Conservation (phyloP, 345 rosid species). For the Barbarea vulgaris region DNA sequence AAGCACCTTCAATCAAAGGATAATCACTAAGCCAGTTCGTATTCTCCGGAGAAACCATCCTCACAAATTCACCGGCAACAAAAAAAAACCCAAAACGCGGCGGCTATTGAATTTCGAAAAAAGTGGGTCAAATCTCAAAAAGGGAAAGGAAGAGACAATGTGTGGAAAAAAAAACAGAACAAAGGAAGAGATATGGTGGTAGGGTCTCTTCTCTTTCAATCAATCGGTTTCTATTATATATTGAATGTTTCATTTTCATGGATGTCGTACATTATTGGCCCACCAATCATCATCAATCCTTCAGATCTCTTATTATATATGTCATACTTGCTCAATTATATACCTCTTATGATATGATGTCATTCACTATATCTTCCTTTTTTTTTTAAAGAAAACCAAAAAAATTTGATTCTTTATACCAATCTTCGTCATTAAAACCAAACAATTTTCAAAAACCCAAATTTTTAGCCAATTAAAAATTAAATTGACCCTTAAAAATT, state of each 20-base stretch:
- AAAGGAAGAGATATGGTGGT: slow-evolving; percentile 30
- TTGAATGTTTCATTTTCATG: slow-evolving; percentile 17
- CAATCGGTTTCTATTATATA: slow-evolving; percentile 29
- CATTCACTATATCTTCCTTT: background rate
- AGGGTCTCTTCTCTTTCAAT: background rate
- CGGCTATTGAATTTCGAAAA: background rate
- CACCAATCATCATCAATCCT: slow-evolving; percentile 32
- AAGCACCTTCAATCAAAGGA: slow-evolving; percentile 62
- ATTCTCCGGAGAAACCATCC: slow-evolving; percentile 77
- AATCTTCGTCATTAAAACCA: background rate
- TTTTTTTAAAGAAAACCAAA: background rate
- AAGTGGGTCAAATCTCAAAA: slow-evolving; percentile 15
- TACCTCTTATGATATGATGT: slow-evolving; percentile 23
- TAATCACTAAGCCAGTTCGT: slow-evolving; percentile 67
- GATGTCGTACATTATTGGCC: slow-evolving; percentile 26
- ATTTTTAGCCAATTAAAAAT: background rate
- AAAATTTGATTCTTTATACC: background rate
- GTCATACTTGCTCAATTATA: slow-evolving; percentile 25
- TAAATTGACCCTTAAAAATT: too few species aligned
- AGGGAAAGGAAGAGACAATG: background rate
- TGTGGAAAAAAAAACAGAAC: slow-evolving; percentile 28
- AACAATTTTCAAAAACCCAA: background rate
- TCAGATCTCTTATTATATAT: background rate
- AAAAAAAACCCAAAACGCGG: slow-evolving; percentile 6
- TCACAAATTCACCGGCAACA: slow-evolving; percentile 15